These are phyloP conservation scores for Umbelopsis sp. DNA, from an alignment of 371 early-diverging fungal species.

Conservation along the genomic window DNA sequence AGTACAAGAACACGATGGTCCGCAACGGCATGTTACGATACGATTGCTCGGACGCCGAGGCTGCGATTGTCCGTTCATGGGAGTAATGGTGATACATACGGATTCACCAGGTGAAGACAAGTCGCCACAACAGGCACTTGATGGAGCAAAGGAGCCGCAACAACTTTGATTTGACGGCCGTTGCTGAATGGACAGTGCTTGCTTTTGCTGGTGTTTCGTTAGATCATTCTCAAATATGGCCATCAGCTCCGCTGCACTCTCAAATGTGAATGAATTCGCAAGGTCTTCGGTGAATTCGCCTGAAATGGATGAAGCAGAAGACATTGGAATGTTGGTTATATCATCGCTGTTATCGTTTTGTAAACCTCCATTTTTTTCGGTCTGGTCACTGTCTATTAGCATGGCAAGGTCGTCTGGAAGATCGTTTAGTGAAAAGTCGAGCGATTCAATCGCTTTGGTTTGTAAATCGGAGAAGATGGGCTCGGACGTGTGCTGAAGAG, in stretches of 20 bases:
- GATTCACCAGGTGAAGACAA: conserved; percentile 33
- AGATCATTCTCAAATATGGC: conserved; percentile 10
- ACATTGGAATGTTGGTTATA: neutral
- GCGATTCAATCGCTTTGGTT: neutral
- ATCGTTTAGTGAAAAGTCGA: neutral
- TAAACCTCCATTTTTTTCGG: neutral
- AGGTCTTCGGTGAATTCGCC: conserved; percentile 1
- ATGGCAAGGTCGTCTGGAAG: conserved; percentile 1
- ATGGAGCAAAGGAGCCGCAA: conserved; percentile 9
- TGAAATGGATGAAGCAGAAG: conserved; percentile 1
- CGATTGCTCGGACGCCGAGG: conserved; percentile 26
- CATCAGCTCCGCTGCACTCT: conserved; percentile 10
- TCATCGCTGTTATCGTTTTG: neutral
- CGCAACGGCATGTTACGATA: conserved; percentile 44
- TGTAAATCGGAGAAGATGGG: neutral
- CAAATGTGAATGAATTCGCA: neutral
- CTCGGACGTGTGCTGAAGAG: neutral
- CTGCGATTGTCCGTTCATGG: conserved; percentile 16
- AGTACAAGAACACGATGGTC: conserved; percentile 35
- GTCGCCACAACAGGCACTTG: neutral
- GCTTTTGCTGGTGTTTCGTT: neutral
- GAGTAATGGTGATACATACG: conserved; percentile 51
- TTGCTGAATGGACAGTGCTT: neutral
- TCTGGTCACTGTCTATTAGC: neutral
- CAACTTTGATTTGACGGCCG: neutral